Conservation (phyloP, 2,329 filamentous ascomycete species). For the Balansia obtecta region DNA sequence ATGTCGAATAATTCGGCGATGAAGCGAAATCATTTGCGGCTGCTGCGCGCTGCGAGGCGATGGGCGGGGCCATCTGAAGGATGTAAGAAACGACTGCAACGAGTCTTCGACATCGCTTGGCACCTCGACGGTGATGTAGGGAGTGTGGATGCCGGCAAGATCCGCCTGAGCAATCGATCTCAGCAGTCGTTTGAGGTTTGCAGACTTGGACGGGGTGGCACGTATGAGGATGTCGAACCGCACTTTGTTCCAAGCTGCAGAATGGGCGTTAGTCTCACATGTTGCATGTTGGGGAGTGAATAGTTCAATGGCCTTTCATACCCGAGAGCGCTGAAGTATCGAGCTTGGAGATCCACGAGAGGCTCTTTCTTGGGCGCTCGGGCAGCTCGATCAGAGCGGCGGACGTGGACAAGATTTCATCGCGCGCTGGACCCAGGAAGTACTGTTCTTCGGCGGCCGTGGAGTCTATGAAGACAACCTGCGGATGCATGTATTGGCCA, state of each 20-base stretch:
- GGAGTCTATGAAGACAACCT: slow-evolving; percentile 62
- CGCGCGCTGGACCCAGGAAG: slow-evolving; percentile 49
- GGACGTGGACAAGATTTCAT: slow-evolving; percentile 36
- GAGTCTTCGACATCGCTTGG: slow-evolving; percentile 56
- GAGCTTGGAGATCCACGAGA: slow-evolving; percentile 68
- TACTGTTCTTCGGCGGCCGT: slow-evolving; percentile 53
- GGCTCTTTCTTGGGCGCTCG: slow-evolving; percentile 43
- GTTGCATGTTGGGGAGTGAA: not conserved
- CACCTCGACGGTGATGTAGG: slow-evolving; percentile 75
- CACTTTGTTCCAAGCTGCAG: slow-evolving; percentile 61
- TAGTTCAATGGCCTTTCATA: slow-evolving; percentile 19
- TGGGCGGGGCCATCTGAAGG: slow-evolving; percentile 55
- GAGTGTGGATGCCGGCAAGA: slow-evolving; percentile 55
- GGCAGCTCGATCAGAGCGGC: slow-evolving; percentile 69
- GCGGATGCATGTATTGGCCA: slow-evolving; percentile 61
- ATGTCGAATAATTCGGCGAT: slow-evolving; percentile 56
- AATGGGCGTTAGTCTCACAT: slow-evolving; percentile 6
- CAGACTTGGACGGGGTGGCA: slow-evolving; percentile 56
- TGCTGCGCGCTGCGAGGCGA: slow-evolving; percentile 23
- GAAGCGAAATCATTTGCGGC: slow-evolving; percentile 51
- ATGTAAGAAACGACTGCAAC: slow-evolving; percentile 48
- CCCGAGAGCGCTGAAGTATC: slow-evolving; percentile 59
- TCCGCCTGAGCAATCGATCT: slow-evolving; percentile 65
- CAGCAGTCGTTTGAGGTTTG: slow-evolving; percentile 64
- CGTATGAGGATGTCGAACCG: slow-evolving; percentile 77